Conservation (phyloP, 306 rosid genomes). For the Begonia masoniana region DNA sequence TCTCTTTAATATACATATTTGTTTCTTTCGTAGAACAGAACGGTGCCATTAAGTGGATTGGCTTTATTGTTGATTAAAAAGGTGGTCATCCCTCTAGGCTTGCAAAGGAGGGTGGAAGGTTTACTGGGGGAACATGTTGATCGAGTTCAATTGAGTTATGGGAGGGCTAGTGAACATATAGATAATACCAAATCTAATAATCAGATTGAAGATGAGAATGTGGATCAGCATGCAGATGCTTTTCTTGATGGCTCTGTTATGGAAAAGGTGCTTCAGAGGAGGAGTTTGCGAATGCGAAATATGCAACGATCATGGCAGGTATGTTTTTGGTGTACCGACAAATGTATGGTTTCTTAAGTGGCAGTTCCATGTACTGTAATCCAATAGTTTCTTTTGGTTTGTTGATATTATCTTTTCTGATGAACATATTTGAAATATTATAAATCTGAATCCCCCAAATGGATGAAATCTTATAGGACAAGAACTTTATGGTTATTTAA, state of each 20-base stretch:
- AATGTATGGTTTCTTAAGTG: not conserved
- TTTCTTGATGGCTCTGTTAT: conserved; percentile 76
- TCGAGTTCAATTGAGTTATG: conserved; percentile 40
- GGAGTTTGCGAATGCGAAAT: conserved; percentile 87
- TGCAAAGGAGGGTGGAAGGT: conserved; percentile 95
- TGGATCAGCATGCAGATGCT: conserved; percentile 41
- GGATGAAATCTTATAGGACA: too few species aligned
- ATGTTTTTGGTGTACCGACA: not conserved
- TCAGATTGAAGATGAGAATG: conserved; percentile 30
- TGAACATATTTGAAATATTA: too few species aligned
- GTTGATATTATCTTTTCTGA: too few species aligned
- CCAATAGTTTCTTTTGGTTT: too few species aligned
- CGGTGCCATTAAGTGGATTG: too few species aligned
- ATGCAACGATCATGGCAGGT: conserved; percentile 97
- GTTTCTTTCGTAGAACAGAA: not conserved
- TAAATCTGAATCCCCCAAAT: too few species aligned
- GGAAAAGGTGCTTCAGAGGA: conserved; percentile 94
- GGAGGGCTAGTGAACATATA: conserved; percentile 21
- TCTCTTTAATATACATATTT: conserved; percentile 7
- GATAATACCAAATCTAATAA: conserved; percentile 26
- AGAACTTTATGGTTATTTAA: too few species aligned
- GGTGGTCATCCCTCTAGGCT: conserved; percentile 79
- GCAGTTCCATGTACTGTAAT: too few species aligned
- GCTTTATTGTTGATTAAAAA: conserved; percentile 13
- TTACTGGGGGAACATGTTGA: conserved; percentile 81